Conservation (phyloP, 2,329 filamentous ascomycete species). For the Raffaelea albimanens region DNA sequence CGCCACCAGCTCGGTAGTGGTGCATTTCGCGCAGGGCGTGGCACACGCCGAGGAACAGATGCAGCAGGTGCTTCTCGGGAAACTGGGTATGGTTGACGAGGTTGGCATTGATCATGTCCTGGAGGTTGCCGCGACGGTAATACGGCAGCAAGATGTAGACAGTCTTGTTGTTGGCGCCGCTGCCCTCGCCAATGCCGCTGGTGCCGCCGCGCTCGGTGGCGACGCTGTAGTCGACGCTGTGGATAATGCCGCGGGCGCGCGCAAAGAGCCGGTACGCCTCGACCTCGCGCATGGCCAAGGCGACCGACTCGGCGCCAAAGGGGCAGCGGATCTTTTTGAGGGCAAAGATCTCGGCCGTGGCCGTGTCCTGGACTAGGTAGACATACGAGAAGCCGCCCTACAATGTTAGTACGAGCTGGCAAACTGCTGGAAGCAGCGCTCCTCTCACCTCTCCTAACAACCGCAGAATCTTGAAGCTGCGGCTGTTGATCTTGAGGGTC, state of each 20-base stretch:
- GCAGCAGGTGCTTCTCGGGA: constrained; percentile 79
- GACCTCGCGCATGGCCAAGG: constrained; percentile 91
- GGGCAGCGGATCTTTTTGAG: constrained; percentile 99
- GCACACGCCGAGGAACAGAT: constrained; percentile 85
- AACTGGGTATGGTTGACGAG: constrained; percentile 89
- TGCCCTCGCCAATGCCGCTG: constrained; percentile 39
- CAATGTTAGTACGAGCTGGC: neutral
- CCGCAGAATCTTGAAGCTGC: constrained; percentile 91
- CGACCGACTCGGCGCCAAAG: constrained; percentile 92
- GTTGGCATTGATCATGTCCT: constrained; percentile 98
- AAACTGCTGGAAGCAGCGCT: constrained; percentile 16
- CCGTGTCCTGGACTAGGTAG: constrained; percentile 91
- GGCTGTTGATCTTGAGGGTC: constrained; percentile 87
- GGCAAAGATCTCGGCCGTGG: constrained; percentile 75
- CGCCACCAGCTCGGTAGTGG: constrained; percentile 55
- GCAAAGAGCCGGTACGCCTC: constrained; percentile 91
- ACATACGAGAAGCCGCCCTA: constrained; percentile 97
- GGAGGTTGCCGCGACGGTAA: constrained; percentile 88
- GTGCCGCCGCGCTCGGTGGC: constrained; percentile 57
- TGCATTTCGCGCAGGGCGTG: constrained; percentile 85
- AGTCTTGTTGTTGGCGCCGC: constrained; percentile 57
- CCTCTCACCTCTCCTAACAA: constrained; percentile 89
- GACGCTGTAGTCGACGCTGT: constrained; percentile 73
- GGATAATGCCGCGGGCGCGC: constrained; percentile 77
- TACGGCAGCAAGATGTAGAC: constrained; percentile 96